phyloP scores from a whole-genome alignment of 768 basidiomycete genomes.

The Hygrophorus pudorinus region DNA sequence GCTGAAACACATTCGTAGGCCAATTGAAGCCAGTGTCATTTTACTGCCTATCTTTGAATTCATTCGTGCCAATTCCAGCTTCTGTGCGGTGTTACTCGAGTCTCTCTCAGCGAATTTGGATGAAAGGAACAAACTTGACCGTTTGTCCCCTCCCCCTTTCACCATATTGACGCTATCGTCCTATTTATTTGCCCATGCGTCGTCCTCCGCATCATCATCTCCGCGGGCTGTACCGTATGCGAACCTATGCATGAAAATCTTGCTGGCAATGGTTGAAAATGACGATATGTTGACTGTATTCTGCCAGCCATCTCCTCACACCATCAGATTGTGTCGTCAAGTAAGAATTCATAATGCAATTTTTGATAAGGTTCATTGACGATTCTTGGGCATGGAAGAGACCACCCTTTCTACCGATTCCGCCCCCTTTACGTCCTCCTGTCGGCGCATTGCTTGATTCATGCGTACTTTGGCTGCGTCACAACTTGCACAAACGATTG shows the following conservation, averaged over 20 bases:
- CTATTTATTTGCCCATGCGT: conserved; percentile 59
- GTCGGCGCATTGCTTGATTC: conserved; percentile 58
- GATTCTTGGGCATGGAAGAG: conserved; percentile 25
- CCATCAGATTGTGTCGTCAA: conserved; percentile 55
- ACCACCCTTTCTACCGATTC: conserved; percentile 37
- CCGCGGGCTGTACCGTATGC: conserved; percentile 55
- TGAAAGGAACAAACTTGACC: conserved; percentile 12
- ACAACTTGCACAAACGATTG: conserved; percentile 55
- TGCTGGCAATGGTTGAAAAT: conserved; percentile 44
- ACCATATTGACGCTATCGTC: conserved; percentile 50
- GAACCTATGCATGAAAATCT: conserved; percentile 40
- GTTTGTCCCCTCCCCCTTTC: conserved; percentile 29
- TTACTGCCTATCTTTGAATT: conserved; percentile 58
- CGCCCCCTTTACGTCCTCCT: conserved; percentile 30
- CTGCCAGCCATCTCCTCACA: conserved; percentile 28
- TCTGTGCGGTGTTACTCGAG: conserved; percentile 37
- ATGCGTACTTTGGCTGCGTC: conserved; percentile 58
- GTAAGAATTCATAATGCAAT: conserved; percentile 22
- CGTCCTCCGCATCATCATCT: conserved; percentile 47
- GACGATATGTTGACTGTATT: conserved; percentile 35
- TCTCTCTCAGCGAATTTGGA: conserved; percentile 18
- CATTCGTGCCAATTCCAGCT: conserved; percentile 37
- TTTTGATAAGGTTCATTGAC: conserved; percentile 1
- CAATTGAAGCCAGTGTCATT: conserved; percentile 48
- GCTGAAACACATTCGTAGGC: too few relatives aligned